phyloP scores from a whole-genome alignment of 2,329 filamentous ascomycete genomes.

The Fusarium hostae region DNA sequence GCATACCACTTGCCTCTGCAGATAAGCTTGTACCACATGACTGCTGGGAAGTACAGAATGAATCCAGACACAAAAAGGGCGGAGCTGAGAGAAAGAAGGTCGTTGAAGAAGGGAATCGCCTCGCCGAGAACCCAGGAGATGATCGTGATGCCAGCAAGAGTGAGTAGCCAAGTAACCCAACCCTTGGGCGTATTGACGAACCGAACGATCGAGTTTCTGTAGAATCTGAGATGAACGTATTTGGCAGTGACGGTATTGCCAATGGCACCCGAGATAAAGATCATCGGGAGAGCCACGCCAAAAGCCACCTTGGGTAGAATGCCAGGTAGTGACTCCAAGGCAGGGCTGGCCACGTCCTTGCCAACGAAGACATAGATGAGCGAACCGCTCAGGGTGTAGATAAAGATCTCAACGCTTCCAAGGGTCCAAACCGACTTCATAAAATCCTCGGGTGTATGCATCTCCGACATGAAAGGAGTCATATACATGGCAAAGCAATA shows the following conservation, averaged over 20 bases:
- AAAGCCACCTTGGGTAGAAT: constrained; percentile 54
- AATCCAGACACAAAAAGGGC: constrained; percentile 58
- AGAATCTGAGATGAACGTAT: constrained; percentile 50
- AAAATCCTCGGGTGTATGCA: constrained; percentile 55
- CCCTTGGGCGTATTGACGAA: constrained; percentile 43
- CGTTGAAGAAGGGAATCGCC: constrained; percentile 76
- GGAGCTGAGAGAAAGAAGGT: constrained; percentile 65
- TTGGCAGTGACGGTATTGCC: constrained; percentile 57
- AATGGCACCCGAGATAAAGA: constrained; percentile 75
- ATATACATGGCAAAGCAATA: constrained; percentile 63
- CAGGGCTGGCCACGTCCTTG: constrained; percentile 68
- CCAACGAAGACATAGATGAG: constrained; percentile 76
- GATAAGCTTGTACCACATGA: constrained; percentile 55
- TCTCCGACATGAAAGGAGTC: constrained; percentile 58
- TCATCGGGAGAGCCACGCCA: constrained; percentile 70
- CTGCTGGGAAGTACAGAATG: constrained; percentile 52
- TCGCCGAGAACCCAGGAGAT: constrained; percentile 63
- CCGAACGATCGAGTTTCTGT: constrained; percentile 31
- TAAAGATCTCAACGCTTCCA: constrained; percentile 65
- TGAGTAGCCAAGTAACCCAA: constrained; percentile 64
- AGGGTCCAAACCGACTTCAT: constrained; percentile 66
- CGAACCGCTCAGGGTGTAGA: constrained; percentile 71
- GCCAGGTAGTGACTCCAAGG: constrained; percentile 68
- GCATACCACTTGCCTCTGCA: constrained; percentile 40
- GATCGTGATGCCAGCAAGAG: constrained; percentile 65